Percentiles rank a stretch among this genome's conserved stretches.
phyloP scores from a whole-genome alignment of 129 eudicot genomes.

The Daucus carota region DH1_v3.0 NC_030381.2:51723001-51723500 shows the following conservation, averaged over 20 bases:
- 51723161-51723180: neutral
- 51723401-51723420: neutral
- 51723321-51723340: slow-evolving; percentile 11
- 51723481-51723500: neutral
- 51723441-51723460: neutral
- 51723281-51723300: slow-evolving; percentile 67
- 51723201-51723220: neutral
- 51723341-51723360: slow-evolving; percentile 3
- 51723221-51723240: slow-evolving; percentile 13
- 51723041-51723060: neutral
- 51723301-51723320: slow-evolving; percentile 95
- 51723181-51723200: neutral
- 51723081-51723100: neutral
- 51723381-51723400: neutral
- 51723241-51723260: slow-evolving; percentile 68
- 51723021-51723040: neutral
- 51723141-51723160: neutral
- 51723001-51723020: neutral
- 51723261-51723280: slow-evolving; percentile 70
- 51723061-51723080: neutral
- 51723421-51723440: neutral
- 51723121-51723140: neutral
- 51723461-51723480: neutral
- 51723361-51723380: slow-evolving; percentile 7
- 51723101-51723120: neutral